Percentiles rank a stretch among this genome's conserved stretches.
Evolutionary conservation across 306 rosid genomes (phyloP).

Genomic region (Vachellia pachyceras): DNA sequence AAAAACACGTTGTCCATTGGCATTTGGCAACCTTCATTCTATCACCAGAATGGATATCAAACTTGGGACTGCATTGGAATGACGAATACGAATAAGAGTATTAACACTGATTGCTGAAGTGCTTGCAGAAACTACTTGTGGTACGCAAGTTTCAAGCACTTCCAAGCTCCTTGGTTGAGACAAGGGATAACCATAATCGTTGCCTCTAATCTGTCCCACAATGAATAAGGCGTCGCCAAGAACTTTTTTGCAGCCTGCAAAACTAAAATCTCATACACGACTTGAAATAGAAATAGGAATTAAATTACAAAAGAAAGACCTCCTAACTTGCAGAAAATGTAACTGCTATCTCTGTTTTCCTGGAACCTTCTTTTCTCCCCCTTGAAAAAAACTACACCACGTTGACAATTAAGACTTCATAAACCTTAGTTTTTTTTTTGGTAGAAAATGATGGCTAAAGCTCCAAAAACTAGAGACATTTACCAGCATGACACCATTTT

Average conservation of each 20-base stretch:
- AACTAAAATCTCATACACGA: constrained; percentile 30
- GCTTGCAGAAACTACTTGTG: constrained; percentile 50
- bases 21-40: background rate
- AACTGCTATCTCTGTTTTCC: background rate
- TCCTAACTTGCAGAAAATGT: background rate
- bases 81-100: background rate
- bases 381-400: background rate
- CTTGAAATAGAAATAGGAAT: background rate
- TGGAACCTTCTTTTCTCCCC: no score
- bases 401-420: background rate
- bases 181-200: constrained; percentile 59
- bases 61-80: constrained; percentile 12
- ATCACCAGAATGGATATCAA: constrained; percentile 15
- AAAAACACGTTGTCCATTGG: background rate
- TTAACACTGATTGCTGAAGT: constrained; percentile 45
- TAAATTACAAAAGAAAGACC: background rate
- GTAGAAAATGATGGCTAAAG: background rate
- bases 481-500: background rate
- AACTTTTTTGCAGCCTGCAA: constrained; percentile 53
- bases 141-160: constrained; percentile 39
- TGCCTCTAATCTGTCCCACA: constrained; percentile 75
- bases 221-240: constrained; percentile 54
- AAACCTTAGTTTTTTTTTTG: background rate
- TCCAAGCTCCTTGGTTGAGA: constrained; percentile 25
- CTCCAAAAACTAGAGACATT: background rate